A percentile compares a stretch with the other conserved stretches of the same genome.
phyloP scores from a whole-genome alignment of 768 basidiomycete genomes.

The Suillus subluteus region DNA sequence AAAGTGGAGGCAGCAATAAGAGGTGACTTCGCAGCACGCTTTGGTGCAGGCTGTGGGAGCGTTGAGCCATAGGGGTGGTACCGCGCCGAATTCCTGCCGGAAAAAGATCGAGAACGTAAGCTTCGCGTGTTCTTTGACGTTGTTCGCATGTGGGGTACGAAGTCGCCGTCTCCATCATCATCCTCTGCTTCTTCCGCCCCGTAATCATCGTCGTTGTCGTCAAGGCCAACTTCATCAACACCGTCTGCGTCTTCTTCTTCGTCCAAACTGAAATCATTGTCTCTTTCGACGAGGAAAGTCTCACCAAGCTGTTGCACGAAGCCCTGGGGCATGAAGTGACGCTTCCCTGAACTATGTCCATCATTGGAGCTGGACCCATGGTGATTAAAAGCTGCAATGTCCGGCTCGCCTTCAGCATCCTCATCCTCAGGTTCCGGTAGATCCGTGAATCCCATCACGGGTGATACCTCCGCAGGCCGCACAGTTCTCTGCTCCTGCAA shows the following conservation, averaged over 20 bases:
- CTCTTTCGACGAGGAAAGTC: slow-evolving; percentile 28
- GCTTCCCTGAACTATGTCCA: slow-evolving; percentile 34
- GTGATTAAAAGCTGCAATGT: slow-evolving; percentile 32
- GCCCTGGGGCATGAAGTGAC: slow-evolving; percentile 14
- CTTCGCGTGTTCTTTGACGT: slow-evolving; percentile 42
- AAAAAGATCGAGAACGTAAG: slow-evolving; percentile 40
- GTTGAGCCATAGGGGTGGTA: slow-evolving; percentile 36
- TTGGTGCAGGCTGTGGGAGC: slow-evolving; percentile 33
- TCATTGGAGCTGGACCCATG: slow-evolving; percentile 19
- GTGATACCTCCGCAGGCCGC: slow-evolving; percentile 37
- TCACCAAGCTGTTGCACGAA: slow-evolving; percentile 23
- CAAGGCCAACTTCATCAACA: slow-evolving; percentile 24
- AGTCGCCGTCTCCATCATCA: slow-evolving; percentile 39
- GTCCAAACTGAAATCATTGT: slow-evolving; percentile 10
- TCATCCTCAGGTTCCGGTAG: slow-evolving; percentile 35
- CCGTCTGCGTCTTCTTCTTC: slow-evolving; percentile 33
- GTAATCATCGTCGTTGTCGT: slow-evolving; percentile 35
- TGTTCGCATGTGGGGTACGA: slow-evolving; percentile 32
- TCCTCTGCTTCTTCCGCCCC: slow-evolving; percentile 25
- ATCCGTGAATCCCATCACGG: slow-evolving; percentile 33
- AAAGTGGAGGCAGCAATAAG: slow-evolving; percentile 32
- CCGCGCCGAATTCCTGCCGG: slow-evolving; percentile 36
- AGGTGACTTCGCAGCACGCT: slow-evolving; percentile 35
- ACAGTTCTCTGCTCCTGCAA: slow-evolving; percentile 36
- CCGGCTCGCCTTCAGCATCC: slow-evolving; percentile 40